Evolutionary conservation across 2,329 filamentous ascomycete species (phyloP).

Genomic region (Plectosphaerella plurivora): DNA sequence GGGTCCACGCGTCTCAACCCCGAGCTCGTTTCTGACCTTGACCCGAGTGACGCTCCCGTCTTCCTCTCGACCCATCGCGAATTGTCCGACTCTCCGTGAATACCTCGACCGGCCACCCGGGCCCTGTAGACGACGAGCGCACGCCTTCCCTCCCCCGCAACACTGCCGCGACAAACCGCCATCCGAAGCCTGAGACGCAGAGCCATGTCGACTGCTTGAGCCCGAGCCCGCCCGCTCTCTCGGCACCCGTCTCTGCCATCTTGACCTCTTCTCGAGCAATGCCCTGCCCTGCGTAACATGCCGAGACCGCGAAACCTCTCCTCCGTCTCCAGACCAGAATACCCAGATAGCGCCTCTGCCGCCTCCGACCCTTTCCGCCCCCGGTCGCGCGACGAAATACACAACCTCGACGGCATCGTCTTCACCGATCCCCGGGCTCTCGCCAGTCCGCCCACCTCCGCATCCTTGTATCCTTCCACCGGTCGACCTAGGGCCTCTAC

Average conservation of each 20-base stretch:
- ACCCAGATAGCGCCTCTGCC: constrained; percentile 6
- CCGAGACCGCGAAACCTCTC: constrained; percentile 12
- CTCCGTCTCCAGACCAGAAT: constrained; percentile 12
- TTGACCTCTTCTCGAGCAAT: not conserved
- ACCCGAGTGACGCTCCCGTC: no score
- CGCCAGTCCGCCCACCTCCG: not conserved
- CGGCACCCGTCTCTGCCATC: not conserved
- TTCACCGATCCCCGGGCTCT: constrained; percentile 3
- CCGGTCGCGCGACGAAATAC: constrained; percentile 13
- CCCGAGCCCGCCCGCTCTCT: not conserved
- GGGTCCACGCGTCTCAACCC: no score
- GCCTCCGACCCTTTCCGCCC: constrained; percentile 8
- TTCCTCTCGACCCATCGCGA: no score
- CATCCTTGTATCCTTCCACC: not conserved
- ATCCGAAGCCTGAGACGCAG: not conserved
- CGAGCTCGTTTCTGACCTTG: no score
- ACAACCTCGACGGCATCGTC: constrained; percentile 13
- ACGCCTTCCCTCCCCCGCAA: no score
- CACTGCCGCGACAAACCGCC: no score
- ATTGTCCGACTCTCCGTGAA: no score
- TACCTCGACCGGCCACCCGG: no score
- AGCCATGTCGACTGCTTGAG: not conserved
- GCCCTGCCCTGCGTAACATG: constrained; percentile 5
- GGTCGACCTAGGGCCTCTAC: constrained; percentile 11
- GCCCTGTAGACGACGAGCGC: no score